A percentile compares a stretch with the other conserved stretches of the same genome.
These are phyloP conservation scores for Suillus alpinus DNA, from an alignment of 768 basidiomycete genomes.

Conservation along the genomic window DNA sequence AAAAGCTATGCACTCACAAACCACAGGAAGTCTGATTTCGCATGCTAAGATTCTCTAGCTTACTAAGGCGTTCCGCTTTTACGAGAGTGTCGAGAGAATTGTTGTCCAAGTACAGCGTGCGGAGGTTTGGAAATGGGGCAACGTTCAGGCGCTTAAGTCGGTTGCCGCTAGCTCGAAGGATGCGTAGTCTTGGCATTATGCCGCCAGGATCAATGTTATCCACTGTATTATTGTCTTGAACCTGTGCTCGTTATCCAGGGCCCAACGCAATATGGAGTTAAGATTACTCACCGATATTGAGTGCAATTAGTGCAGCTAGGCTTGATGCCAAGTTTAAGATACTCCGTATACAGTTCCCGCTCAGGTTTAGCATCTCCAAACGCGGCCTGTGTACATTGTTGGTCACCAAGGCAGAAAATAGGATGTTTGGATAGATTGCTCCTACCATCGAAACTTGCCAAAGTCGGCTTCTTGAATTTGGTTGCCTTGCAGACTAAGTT, in stretches of 20 bases:
- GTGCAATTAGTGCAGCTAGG: conserved; percentile 59
- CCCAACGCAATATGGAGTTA: conserved; percentile 9
- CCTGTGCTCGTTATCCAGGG: conserved; percentile 15
- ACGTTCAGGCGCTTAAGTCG: conserved; percentile 64
- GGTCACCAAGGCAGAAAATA: conserved; percentile 11
- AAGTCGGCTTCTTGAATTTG: conserved; percentile 62
- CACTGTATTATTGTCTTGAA: conserved; percentile 71
- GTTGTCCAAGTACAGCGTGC: conserved; percentile 91
- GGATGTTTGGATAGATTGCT: conserved; percentile 6
- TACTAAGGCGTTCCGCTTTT: conserved; percentile 56
- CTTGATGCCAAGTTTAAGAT: conserved; percentile 57
- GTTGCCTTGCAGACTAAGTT: conserved; percentile 81
- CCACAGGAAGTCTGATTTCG: conserved; percentile 80
- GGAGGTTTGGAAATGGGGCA: conserved; percentile 62
- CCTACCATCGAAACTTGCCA: conserved; percentile 61
- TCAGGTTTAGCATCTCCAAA: conserved; percentile 81
- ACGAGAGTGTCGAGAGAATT: conserved; percentile 56
- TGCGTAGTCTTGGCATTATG: conserved; percentile 68
- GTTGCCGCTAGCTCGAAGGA: conserved; percentile 84
- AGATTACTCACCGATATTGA: conserved; percentile 77
- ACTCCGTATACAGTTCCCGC: conserved; percentile 64
- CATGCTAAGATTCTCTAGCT: conserved; percentile 87
- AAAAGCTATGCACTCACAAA: conserved; percentile 54
- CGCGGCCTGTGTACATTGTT: conserved; percentile 37
- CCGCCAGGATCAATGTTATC: conserved; percentile 50